Conservation (phyloP, 768 basidiomycete genomes). For the Boletus sp. region DNA sequence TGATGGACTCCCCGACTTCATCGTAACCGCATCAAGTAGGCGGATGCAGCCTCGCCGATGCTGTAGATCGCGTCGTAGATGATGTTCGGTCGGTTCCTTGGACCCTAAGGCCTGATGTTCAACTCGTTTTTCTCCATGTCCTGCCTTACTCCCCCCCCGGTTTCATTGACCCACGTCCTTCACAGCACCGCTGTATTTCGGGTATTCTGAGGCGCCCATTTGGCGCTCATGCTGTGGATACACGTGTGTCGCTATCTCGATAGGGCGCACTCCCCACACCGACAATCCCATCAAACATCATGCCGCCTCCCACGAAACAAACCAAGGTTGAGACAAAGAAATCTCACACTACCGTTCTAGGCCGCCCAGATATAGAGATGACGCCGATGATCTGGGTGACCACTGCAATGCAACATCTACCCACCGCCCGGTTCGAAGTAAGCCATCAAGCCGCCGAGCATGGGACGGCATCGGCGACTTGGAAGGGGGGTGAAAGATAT, state of each 20-base stretch:
- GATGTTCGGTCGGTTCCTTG: neutral
- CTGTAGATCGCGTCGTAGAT: conserved; percentile 10
- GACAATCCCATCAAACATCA: neutral
- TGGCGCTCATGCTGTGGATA: conserved; percentile 10
- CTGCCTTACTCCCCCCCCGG: neutral
- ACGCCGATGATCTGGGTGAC: neutral
- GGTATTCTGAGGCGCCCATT: neutral
- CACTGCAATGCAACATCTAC: neutral
- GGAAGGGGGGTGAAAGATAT: conserved; percentile 47
- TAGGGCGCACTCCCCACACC: neutral
- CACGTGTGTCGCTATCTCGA: conserved; percentile 16
- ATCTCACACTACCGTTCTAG: conserved; percentile 60
- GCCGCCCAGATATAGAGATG: conserved; percentile 49
- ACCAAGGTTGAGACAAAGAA: conserved; percentile 41
- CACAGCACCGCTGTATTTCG: conserved; percentile 2
- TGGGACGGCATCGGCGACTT: conserved; percentile 48
- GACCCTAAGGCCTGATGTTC: conserved; percentile 10
- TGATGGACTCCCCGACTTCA: conserved; percentile 22
- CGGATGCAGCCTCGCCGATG: conserved; percentile 5
- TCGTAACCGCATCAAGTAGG: conserved; percentile 9
- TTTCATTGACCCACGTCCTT: neutral
- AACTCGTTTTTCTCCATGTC: conserved; percentile 1
- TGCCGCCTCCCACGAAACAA: conserved; percentile 9
- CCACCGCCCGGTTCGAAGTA: conserved; percentile 39
- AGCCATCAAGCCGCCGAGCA: conserved; percentile 43